A percentile compares a stretch with the other conserved stretches of the same genome.
Evolutionary conservation across 2,329 filamentous ascomycete genomes (phyloP).

Genomic region (Coleophoma cylindrospora): DNA sequence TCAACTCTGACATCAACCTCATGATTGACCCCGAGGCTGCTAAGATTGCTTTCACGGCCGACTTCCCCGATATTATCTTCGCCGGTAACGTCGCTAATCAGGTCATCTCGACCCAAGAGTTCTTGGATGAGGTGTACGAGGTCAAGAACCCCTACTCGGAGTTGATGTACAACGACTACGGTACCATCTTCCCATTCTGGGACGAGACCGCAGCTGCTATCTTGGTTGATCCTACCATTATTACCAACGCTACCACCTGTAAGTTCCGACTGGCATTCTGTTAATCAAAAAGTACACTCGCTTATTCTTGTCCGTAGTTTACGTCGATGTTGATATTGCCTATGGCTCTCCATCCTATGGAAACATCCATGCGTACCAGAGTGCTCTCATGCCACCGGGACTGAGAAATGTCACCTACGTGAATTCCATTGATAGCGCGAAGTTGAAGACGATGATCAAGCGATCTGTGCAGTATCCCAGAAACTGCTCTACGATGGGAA

Average conservation of each 20-base stretch:
- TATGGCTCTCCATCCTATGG: slow-evolving; percentile 35
- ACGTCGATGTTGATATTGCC: slow-evolving; percentile 35
- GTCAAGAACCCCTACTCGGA: slow-evolving; percentile 32
- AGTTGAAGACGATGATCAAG: slow-evolving; percentile 31
- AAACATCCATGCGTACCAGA: slow-evolving; percentile 37
- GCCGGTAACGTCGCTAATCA: slow-evolving; percentile 43
- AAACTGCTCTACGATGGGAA: slow-evolving; percentile 4
- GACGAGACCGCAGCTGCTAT: slow-evolving; percentile 39
- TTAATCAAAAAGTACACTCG: neutral
- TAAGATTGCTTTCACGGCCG: slow-evolving; percentile 42
- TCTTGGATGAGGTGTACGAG: slow-evolving; percentile 30
- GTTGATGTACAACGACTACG: slow-evolving; percentile 32
- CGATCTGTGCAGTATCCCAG: slow-evolving; percentile 24
- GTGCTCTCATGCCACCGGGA: slow-evolving; percentile 30
- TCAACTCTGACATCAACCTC: slow-evolving; percentile 37
- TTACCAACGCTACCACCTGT: slow-evolving; percentile 31
- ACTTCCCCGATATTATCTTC: slow-evolving; percentile 39
- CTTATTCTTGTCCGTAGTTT: slow-evolving; percentile 21
- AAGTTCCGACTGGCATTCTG: slow-evolving; percentile 3
- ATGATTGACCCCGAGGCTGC: slow-evolving; percentile 45
- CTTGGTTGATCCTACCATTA: slow-evolving; percentile 31
- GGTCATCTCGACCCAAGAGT: slow-evolving; percentile 33
- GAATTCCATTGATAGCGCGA: slow-evolving; percentile 29
- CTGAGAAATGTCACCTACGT: slow-evolving; percentile 35
- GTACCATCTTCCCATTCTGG: slow-evolving; percentile 36